Conservation (phyloP, 768 basidiomycete genomes). For the Pleurotus sapidus region DNA sequence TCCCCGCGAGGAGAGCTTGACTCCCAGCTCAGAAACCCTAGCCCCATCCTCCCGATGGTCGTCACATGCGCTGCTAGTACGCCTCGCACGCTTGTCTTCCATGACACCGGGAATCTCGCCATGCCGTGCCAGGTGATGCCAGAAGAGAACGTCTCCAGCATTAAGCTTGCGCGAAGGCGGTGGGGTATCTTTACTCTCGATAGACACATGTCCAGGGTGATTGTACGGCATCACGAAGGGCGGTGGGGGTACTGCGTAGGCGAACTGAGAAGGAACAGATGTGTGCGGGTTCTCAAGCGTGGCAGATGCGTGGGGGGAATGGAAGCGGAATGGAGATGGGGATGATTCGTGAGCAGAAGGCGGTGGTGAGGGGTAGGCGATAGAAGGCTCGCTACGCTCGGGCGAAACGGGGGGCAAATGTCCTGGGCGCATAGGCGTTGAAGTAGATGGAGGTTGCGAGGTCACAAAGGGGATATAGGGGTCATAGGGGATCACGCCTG, state of each 20-base stretch:
- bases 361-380: slow-evolving; percentile 21
- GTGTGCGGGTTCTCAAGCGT: slow-evolving; percentile 12
- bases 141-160: slow-evolving; percentile 65
- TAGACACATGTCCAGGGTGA: slow-evolving; percentile 19
- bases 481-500: slow-evolving; percentile 53
- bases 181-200: slow-evolving; percentile 38
- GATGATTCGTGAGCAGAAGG: slow-evolving; percentile 12
- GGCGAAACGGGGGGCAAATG: slow-evolving; percentile 36
- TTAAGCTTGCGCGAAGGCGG: slow-evolving; percentile 38
- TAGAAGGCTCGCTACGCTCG: slow-evolving; percentile 31
- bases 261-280: slow-evolving; percentile 3
- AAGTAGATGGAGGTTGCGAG: slow-evolving; percentile 21
- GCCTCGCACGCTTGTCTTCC: slow-evolving; percentile 59
- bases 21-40: slow-evolving; percentile 10
- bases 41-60: slow-evolving; percentile 10
- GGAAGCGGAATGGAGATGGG: slow-evolving; percentile 25
- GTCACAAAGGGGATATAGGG: slow-evolving; percentile 15
- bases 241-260: slow-evolving; percentile 20
- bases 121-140: slow-evolving; percentile 70
- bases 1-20: slow-evolving; percentile 10
- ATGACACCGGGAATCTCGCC: slow-evolving; percentile 72
- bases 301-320: slow-evolving; percentile 16
- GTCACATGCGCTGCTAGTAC: slow-evolving; percentile 11
- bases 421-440: slow-evolving; percentile 26
- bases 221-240: slow-evolving; percentile 21